These are phyloP conservation scores for Articulospora tetracladia DNA, from an alignment of 495 filamentous ascomycete genomes.

Conservation along the genomic window DNA sequence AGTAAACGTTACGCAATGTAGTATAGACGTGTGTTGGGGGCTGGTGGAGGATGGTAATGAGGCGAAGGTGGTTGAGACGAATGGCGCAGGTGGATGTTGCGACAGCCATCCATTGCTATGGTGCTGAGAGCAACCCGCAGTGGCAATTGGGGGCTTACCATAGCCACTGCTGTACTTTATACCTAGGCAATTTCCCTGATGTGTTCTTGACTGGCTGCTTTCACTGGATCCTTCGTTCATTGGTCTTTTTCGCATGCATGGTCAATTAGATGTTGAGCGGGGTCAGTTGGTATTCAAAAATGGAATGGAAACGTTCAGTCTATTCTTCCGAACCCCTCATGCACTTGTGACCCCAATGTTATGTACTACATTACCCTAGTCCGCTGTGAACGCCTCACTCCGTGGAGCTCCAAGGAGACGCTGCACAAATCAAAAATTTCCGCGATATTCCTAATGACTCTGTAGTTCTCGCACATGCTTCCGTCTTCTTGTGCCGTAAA, in stretches of 20 bases:
- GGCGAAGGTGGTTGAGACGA: constrained; percentile 25
- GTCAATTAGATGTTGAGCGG: constrained; percentile 26
- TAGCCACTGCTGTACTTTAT: constrained; percentile 58
- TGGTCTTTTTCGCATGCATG: constrained; percentile 23
- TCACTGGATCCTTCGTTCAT: constrained; percentile 20
- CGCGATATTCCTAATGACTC: too few relatives aligned
- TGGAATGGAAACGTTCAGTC: constrained; percentile 27
- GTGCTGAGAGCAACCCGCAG: constrained; percentile 38
- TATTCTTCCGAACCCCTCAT: not conserved
- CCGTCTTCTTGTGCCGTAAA: too few relatives aligned
- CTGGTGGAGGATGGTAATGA: constrained; percentile 20
- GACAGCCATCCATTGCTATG: constrained; percentile 39
- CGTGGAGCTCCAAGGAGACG: too few relatives aligned
- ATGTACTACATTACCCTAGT: too few relatives aligned
- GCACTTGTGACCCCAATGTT: not conserved
- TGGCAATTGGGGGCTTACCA: constrained; percentile 24
- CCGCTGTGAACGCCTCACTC: too few relatives aligned
- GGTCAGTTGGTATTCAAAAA: constrained; percentile 14
- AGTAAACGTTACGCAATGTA: constrained; percentile 55
- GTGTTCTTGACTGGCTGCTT: constrained; percentile 38
- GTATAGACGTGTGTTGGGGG: constrained; percentile 17
- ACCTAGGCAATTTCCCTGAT: constrained; percentile 51
- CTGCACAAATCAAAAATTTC: too few relatives aligned
- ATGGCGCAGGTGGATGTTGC: constrained; percentile 28
- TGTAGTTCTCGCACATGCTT: too few relatives aligned